A percentile compares a stretch with the other conserved stretches of the same genome.
Conservation (phyloP, 345 rosid genomes). For the Brassica carinata region DNA sequence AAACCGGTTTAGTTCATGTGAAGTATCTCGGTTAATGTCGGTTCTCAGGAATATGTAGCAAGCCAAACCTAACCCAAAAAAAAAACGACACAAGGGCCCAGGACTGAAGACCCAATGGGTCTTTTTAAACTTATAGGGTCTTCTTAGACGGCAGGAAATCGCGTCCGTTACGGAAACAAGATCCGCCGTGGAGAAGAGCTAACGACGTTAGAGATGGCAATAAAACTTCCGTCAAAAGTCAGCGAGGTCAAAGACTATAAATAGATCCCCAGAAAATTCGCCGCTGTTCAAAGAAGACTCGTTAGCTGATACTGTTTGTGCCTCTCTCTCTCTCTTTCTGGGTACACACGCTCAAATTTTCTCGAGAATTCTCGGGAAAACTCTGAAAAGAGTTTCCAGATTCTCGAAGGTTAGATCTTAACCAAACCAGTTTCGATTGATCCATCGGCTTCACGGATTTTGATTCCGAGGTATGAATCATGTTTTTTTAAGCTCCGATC, state of each 20-base stretch:
- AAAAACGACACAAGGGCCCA: background rate
- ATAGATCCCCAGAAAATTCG: constrained; percentile 3
- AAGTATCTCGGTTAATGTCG: background rate
- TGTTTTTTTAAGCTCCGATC: background rate
- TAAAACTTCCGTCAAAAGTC: constrained; percentile 29
- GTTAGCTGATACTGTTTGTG: constrained; percentile 11
- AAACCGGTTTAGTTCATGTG: background rate
- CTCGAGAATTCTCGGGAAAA: constrained; percentile 18
- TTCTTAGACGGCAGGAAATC: constrained; percentile 16
- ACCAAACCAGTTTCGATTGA: background rate
- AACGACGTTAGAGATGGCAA: constrained; percentile 30
- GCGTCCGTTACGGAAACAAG: constrained; percentile 35
- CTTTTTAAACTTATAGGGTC: background rate
- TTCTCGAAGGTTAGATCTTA: constrained; percentile 27
- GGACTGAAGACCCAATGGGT: background rate
- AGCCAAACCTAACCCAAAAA: background rate
- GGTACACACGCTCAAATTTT: background rate
- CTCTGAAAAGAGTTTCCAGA: constrained; percentile 1
- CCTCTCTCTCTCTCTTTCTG: background rate
- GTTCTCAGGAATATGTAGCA: background rate
- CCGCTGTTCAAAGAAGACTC: constrained; percentile 37
- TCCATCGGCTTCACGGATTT: background rate
- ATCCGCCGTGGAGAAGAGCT: constrained; percentile 20
- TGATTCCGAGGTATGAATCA: constrained; percentile 12
- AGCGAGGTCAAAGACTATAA: constrained; percentile 23